Evolutionary conservation across 1,284 basidiomycete genomes (phyloP), one percentile per base, ranked within the genome.

Genomic region (Fomitopsis betulina): DNA sequence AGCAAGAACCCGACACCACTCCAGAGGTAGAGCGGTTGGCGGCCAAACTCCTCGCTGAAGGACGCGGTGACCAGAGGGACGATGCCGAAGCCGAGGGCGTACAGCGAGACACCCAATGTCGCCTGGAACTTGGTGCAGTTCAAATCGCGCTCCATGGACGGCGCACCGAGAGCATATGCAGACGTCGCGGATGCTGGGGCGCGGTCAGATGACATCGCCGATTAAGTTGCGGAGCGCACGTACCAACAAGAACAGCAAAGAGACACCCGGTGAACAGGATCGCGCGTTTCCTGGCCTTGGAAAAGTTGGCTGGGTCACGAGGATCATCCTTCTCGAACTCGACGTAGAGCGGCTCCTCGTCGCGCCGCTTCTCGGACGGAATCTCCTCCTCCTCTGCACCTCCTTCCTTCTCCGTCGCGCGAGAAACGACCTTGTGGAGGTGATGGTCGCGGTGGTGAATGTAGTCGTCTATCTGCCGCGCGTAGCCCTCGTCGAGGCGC

Each of bases 31-130:
- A 91, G 72, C 32, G 86, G 86, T 54, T 81, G 82, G 37, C 91
- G 72, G 0, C 91, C 91, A 62, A 91, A 84, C 66, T 93, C 91
- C 68, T 93, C 91, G 59, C 86, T 87, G 61, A 92, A 81, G 0
- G 90, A 87, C 0, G 89, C 85, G 0, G 87, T 79, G 2, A 91
- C 75, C 10, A 93, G 78, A 0, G 91, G 91, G 2, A 86, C 78
- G 19, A 90, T 60, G 1, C 78, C 86, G 62, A 91, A 93, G 0
- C 89, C 90, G 32, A 91, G 73, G 5, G 82, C 78, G 69, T 81
- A 92, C 33, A 84, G 74, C 59, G 79, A 82, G 38, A 86, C 73
- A 0, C 83, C 90, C 23, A 83, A 72, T 2, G 82, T 85, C 3
- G 83, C 84, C 64, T 86, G 79, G 39, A 85, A 78, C 25, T 76